Conservation (phyloP, 2,329 filamentous ascomycete species). For the Chaetomiaceae sp. region DNA sequence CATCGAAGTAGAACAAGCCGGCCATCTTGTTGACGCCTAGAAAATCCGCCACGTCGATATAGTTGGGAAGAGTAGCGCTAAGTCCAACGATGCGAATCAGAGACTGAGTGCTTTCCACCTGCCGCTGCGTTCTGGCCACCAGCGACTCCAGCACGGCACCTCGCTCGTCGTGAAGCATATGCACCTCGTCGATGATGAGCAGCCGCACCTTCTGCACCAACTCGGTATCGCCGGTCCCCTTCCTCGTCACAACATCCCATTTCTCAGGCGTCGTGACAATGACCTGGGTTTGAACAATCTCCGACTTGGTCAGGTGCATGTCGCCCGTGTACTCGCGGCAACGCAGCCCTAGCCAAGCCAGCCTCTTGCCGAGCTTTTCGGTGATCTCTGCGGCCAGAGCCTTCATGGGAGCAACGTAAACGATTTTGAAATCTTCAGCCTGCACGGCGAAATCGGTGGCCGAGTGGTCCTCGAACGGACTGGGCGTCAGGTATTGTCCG, state of each 20-base stretch:
- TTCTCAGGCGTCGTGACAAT: constrained; percentile 99
- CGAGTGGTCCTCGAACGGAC: constrained; percentile 67
- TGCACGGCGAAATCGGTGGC: constrained; percentile 78
- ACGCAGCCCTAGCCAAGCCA: constrained; percentile 89
- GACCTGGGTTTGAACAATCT: constrained; percentile 94
- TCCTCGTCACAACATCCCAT: constrained; percentile 97
- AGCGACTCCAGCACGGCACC: constrained; percentile 94
- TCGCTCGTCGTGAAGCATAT: constrained; percentile 98
- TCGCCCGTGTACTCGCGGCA: constrained; percentile 94
- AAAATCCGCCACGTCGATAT: constrained; percentile 93
- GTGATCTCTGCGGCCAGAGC: constrained; percentile 94
- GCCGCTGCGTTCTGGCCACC: constrained; percentile 88
- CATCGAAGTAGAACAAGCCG: constrained; percentile 94
- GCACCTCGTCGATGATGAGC: constrained; percentile 96
- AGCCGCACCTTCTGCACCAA: constrained; percentile 95
- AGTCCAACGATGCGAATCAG: constrained; percentile 94
- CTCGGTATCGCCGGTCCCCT: constrained; percentile 95
- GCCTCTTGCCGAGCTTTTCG: constrained; percentile 83
- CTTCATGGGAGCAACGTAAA: constrained; percentile 99
- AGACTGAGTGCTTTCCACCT: constrained; percentile 97
- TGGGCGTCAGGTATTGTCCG: constrained; percentile 77
- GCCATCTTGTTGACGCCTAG: constrained; percentile 90
- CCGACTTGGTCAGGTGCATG: constrained; percentile 96
- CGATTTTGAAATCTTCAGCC: constrained; percentile 89
- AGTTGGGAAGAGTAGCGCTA: constrained; percentile 94